Evolutionary conservation across 2,329 filamentous ascomycete genomes (phyloP).

Genomic region (Penicillium sp.): DNA sequence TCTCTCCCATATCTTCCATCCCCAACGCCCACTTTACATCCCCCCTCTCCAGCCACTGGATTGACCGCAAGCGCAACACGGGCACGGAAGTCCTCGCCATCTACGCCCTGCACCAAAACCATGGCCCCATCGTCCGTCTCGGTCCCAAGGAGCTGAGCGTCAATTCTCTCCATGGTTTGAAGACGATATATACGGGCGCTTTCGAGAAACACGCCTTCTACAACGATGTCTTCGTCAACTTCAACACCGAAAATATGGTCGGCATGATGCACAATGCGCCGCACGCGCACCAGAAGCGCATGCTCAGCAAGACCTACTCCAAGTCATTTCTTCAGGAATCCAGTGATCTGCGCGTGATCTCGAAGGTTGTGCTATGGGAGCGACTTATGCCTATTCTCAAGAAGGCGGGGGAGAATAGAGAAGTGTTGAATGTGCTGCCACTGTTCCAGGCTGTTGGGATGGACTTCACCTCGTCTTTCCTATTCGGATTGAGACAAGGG

Average conservation of each 20-base stretch:
- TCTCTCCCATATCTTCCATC: slow-evolving; percentile 60
- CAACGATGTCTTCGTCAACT: slow-evolving; percentile 61
- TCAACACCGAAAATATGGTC: slow-evolving; percentile 63
- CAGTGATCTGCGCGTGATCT: slow-evolving; percentile 51
- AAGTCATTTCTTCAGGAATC: slow-evolving; percentile 66
- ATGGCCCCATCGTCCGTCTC: slow-evolving; percentile 59
- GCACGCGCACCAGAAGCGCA: slow-evolving; percentile 67
- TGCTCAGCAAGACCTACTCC: slow-evolving; percentile 72
- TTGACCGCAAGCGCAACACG: slow-evolving; percentile 54
- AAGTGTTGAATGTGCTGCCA: slow-evolving; percentile 52
- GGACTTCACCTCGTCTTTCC: slow-evolving; percentile 68
- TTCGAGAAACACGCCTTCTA: slow-evolving; percentile 70
- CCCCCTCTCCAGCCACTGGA: slow-evolving; percentile 60
- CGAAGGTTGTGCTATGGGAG: slow-evolving; percentile 53
- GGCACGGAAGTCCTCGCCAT: slow-evolving; percentile 58
- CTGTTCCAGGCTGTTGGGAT: slow-evolving; percentile 65
- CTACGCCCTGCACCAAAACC: slow-evolving; percentile 51
- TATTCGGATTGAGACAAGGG: slow-evolving; percentile 60
- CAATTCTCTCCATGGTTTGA: slow-evolving; percentile 56
- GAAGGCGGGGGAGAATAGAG: slow-evolving; percentile 13
- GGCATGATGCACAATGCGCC: slow-evolving; percentile 55
- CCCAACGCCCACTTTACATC: slow-evolving; percentile 63
- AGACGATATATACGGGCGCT: slow-evolving; percentile 63
- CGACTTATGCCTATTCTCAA: slow-evolving; percentile 56
- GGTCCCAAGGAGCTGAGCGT: slow-evolving; percentile 64